A percentile compares a stretch with the other conserved stretches of the same genome.
These are phyloP conservation scores for Vitis riparia DNA, from an alignment of 164 flowering plant genomes.

Conservation along the genomic window DNA sequence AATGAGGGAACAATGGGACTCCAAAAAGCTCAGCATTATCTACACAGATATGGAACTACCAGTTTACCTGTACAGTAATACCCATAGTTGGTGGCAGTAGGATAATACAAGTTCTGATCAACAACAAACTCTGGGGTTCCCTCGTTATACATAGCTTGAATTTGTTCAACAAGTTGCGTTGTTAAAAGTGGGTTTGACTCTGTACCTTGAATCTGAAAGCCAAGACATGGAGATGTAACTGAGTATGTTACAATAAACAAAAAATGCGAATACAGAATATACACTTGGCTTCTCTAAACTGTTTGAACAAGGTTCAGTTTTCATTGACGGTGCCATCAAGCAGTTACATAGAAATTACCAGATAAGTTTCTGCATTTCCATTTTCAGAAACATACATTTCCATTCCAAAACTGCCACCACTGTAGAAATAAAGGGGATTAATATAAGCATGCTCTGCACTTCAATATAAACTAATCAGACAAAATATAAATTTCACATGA, in stretches of 20 bases:
- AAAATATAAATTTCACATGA: neutral
- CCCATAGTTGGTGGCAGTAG: slow-evolving; percentile 71
- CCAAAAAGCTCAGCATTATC: neutral
- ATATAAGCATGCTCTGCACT: slow-evolving; percentile 5
- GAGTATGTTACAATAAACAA: neutral
- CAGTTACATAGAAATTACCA: slow-evolving; percentile 30
- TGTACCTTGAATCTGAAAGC: slow-evolving; percentile 51
- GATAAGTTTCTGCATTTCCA: slow-evolving; percentile 38
- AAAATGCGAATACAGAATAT: neutral
- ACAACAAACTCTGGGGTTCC: slow-evolving; percentile 63
- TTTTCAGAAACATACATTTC: slow-evolving; percentile 44
- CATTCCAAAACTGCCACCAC: slow-evolving; percentile 55
- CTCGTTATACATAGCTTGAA: slow-evolving; percentile 65
- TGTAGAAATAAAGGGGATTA: slow-evolving; percentile 10
- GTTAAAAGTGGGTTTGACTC: slow-evolving; percentile 33
- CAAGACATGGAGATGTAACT: neutral
- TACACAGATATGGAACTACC: neutral
- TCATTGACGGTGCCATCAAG: neutral
- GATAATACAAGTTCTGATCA: slow-evolving; percentile 73
- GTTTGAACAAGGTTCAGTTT: neutral
- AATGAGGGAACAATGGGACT: neutral
- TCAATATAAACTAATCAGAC: neutral
- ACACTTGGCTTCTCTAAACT: neutral
- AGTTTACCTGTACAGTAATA: slow-evolving; percentile 83
- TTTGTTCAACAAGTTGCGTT: slow-evolving; percentile 39